Conservation (phyloP, 2,329 filamentous ascomycete genomes). For the Seiridium cupressi region DNA sequence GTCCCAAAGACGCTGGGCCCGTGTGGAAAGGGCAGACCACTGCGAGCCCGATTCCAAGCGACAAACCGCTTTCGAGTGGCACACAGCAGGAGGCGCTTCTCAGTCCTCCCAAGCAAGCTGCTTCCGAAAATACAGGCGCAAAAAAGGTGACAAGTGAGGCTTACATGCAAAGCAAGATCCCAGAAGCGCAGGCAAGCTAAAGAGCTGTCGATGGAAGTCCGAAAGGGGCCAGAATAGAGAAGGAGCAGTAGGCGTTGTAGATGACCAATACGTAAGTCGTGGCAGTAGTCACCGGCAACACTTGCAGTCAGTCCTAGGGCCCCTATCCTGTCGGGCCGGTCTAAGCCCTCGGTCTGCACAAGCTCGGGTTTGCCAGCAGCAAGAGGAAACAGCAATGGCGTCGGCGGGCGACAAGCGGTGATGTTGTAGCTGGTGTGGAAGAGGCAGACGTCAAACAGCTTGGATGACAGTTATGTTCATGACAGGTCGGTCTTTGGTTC, state of each 20-base stretch:
- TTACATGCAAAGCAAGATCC: not conserved
- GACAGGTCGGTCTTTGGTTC: not conserved
- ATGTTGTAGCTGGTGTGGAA: not conserved
- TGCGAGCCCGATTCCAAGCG: not conserved
- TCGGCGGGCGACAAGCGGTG: not conserved
- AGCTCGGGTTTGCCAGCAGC: not conserved
- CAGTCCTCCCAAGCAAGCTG: not conserved
- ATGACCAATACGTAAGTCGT: conserved; percentile 8
- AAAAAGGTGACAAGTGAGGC: not conserved
- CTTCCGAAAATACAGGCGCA: not conserved
- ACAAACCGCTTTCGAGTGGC: not conserved
- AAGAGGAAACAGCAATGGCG: not conserved
- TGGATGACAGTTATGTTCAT: not conserved
- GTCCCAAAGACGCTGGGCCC: not conserved
- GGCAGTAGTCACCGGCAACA: not conserved
- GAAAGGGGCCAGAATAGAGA: not conserved
- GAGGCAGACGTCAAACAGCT: not conserved
- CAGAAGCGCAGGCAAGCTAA: not conserved
- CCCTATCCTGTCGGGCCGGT: conserved; percentile 3
- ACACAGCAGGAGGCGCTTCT: not conserved
- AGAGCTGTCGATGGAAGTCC: not conserved
- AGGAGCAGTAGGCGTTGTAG: not conserved
- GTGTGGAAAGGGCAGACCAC: not conserved
- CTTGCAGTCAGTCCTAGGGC: not conserved
- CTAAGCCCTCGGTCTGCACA: not conserved